Evolutionary conservation across 1,284 basidiomycete species (phyloP).

Genomic region (Tremellales sp.): DNA sequence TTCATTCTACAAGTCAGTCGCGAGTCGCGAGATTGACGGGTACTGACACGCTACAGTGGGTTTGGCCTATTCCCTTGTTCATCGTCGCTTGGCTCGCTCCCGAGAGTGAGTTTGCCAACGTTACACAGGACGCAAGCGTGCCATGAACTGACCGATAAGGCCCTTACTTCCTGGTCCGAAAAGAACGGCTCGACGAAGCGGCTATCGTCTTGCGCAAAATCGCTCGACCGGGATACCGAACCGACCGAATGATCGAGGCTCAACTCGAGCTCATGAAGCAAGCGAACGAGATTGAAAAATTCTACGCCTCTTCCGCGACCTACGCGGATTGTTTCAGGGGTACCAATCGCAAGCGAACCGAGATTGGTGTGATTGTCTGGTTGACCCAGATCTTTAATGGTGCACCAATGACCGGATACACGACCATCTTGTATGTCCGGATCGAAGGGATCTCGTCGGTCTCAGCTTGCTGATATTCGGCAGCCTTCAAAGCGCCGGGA

Average conservation of each 20-base stretch:
- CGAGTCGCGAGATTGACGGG: too few species aligned
- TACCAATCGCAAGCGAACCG: slow-evolving; percentile 1
- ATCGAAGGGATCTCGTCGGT: not conserved
- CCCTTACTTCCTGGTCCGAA: slow-evolving; percentile 1
- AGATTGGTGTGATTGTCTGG: slow-evolving; percentile 2
- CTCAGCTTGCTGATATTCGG: not conserved
- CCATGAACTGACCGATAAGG: not conserved
- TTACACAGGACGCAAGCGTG: not conserved
- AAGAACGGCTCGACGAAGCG: slow-evolving; percentile 4
- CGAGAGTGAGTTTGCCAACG: slow-evolving; percentile 10
- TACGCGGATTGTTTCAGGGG: slow-evolving; percentile 3
- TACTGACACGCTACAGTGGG: slow-evolving; percentile 41
- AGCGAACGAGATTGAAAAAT: slow-evolving; percentile 12
- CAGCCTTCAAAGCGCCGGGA: slow-evolving; percentile 38
- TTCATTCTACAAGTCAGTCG: too few species aligned
- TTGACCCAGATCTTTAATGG: not conserved
- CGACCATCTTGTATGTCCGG: not conserved
- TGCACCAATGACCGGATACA: not conserved
- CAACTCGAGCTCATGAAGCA: slow-evolving; percentile 9
- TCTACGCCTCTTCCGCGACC: not conserved
- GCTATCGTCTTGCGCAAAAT: not conserved
- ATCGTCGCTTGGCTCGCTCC: slow-evolving; percentile 27
- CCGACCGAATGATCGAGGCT: slow-evolving; percentile 1
- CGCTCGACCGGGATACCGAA: not conserved
- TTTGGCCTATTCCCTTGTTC: slow-evolving; percentile 39